A percentile compares a stretch with the other conserved stretches of the same genome.
Evolutionary conservation across 2,329 filamentous ascomycete genomes (phyloP).

Genomic region (Verticillium zaregamsianum): DNA sequence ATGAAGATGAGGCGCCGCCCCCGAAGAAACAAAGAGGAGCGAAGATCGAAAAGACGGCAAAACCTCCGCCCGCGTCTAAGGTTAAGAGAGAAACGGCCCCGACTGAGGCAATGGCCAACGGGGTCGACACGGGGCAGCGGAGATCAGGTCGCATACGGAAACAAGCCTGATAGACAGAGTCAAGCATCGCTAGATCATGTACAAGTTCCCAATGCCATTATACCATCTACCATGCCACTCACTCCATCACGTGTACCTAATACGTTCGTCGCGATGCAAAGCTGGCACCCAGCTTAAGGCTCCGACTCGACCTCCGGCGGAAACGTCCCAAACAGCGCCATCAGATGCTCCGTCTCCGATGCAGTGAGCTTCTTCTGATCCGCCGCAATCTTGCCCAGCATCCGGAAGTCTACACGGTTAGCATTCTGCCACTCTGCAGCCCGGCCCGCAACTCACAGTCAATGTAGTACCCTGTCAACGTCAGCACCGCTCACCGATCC

Average conservation of each 20-base stretch:
- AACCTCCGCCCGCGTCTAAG: slow-evolving; percentile 6
- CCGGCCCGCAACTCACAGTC: slow-evolving; percentile 24
- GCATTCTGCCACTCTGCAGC: slow-evolving; percentile 2
- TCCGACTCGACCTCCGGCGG: slow-evolving; percentile 29
- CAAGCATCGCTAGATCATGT: slow-evolving; percentile 1
- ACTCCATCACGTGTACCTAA: neutral
- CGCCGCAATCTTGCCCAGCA: slow-evolving; percentile 23
- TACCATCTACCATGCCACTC: neutral
- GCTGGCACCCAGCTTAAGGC: slow-evolving; percentile 14
- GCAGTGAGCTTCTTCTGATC: slow-evolving; percentile 20
- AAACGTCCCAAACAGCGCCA: slow-evolving; percentile 32
- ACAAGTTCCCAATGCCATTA: neutral
- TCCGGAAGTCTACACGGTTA: slow-evolving; percentile 25
- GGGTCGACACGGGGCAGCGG: slow-evolving; percentile 13
- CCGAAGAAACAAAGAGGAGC: slow-evolving; percentile 11
- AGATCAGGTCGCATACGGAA: slow-evolving; percentile 24
- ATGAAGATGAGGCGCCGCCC: slow-evolving; percentile 18
- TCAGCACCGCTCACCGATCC: slow-evolving; percentile 4
- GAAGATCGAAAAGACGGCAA: slow-evolving; percentile 17
- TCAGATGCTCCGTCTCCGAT: slow-evolving; percentile 24
- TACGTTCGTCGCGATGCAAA: neutral
- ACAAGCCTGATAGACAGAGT: neutral
- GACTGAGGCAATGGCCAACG: neutral
- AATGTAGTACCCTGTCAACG: slow-evolving; percentile 25
- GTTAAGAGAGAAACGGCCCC: slow-evolving; percentile 6